Evolutionary conservation across 768 basidiomycete species (phyloP), one percentile per base, ranked within the genome.

Genomic region (Pisolithus orientalis): DNA sequence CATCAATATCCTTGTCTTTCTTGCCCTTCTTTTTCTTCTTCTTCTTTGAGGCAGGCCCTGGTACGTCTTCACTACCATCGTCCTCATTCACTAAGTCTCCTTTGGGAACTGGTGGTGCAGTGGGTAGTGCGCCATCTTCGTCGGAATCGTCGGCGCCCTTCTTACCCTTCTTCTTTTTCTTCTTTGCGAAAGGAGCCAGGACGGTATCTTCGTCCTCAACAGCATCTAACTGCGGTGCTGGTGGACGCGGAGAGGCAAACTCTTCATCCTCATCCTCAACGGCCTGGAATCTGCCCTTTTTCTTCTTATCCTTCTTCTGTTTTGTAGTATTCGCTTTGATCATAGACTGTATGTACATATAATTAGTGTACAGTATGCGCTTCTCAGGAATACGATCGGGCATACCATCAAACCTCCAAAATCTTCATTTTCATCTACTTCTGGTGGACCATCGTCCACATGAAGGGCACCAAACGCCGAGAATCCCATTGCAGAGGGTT

Each of bases 341-440:
- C 14, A 75, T 73, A 45, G 85, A 85, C 87, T 89, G 25, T 37
- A 43, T 32, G 45, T 57, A 48, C 25, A 14, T 28, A 13, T 34
- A 34, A 29, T 10, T 25, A 39, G 45, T 47, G 44, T 44, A 50
- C 53, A 14, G 9, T 40, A 51, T 25, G 1, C 13, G 25, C 57
- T 34, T 44, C 43, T 47, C 46, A 14, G 28, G 13, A 50, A 50
- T 56, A 53, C 50, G 43, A n/a, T 27, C 21, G 24, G 59, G 11
- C 79, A 43, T 60, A 87, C 87, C 87, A 89, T 88, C 39, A 90
- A 72, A 40, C 87, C 87, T 39, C 87, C 87, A 55, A 79, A 85
- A 57, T 84, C 83, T 53, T 80, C 80, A 32, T 83, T 82, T 51
- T 81, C 82, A 32, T 80, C 83, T 27, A 67, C 71, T n/a, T 63